Evolutionary conservation across 306 rosid species (phyloP), one percentile per base, ranked within the genome.

Genomic region (Potentilla sterilis): DNA sequence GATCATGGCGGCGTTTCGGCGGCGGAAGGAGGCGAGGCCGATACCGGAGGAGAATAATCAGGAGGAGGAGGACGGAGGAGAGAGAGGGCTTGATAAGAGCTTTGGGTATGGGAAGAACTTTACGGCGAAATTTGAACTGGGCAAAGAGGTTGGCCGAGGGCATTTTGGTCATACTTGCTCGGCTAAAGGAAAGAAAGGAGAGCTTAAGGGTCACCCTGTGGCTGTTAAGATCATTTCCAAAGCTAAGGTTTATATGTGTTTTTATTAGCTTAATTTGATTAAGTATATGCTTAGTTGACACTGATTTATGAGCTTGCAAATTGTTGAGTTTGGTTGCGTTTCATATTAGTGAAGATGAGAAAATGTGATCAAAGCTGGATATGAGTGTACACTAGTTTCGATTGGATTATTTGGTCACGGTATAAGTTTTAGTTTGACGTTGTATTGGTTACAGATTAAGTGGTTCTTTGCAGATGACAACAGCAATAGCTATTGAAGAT

Each of bases 161-260:
- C 98, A 95, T 92, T 95, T 95, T 49, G 98, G 98, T 79, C 96
- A 95, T 61, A 95, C 98, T 69, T 95, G 97, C 69, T 83, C 87
- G 92, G 98, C 98, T 6, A 92, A 86, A 63, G 92, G 92, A 41
- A 92, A 85, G 86, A 95, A 87, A 72, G 98, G 97, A 48, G 91
- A 90, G 73, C 97, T 92, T 59, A 95, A 89, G 54, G 98, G 97
- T 5, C 88, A 87, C 70, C 72, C 96, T 1, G 96, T 95, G 2
- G 98, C 98, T 70, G 98, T 95, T 43, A 95, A 95, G 88, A 95
- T 95, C 88, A 89, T 95, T 9, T 85, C 97, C 66, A 95, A 95
- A 85, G 88, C 93, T 48, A 95, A 92, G 97, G 98, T 92, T 77
- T 74, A 46, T 67, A 7, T 19, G 3, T 73, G 16, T 44, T 37